These are phyloP conservation scores for Lichtheimia ramosa DNA, from an alignment of 371 early-diverging fungal species.

Conservation along the genomic window DNA sequence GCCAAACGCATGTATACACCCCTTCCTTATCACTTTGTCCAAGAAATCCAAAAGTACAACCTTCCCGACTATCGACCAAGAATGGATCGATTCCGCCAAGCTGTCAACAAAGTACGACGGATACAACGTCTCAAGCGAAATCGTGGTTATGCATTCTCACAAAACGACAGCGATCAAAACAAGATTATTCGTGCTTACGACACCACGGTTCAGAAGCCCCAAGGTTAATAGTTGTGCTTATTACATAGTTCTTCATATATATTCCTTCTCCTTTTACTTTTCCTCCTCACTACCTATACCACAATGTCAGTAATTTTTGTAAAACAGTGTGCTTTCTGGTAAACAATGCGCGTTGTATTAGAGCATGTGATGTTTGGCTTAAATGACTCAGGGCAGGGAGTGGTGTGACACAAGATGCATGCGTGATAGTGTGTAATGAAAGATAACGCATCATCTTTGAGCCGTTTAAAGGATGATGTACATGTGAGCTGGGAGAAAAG, in stretches of 20 bases:
- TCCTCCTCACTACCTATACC: neutral
- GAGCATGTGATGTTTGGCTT: neutral
- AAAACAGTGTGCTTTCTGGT: neutral
- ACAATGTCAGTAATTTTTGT: constrained; percentile 3
- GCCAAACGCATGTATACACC: constrained; percentile 80
- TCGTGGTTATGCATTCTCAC: constrained; percentile 97
- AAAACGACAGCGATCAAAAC: constrained; percentile 94
- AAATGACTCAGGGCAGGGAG: too few relatives aligned
- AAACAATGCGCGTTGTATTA: neutral
- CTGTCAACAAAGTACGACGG: constrained; percentile 93
- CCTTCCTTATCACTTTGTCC: constrained; percentile 90
- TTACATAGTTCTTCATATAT: neutral
- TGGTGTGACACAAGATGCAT: neutral
- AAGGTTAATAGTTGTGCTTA: constrained; percentile 46
- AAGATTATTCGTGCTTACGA: constrained; percentile 94
- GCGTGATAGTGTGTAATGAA: neutral
- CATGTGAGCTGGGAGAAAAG: neutral
- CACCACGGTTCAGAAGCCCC: constrained; percentile 91
- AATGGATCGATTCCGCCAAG: constrained; percentile 96
- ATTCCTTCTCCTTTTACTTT: neutral
- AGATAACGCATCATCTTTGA: neutral
- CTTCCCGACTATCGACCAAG: constrained; percentile 97
- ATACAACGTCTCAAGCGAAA: constrained; percentile 91
- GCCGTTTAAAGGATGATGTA: neutral
- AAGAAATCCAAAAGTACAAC: constrained; percentile 97